Evolutionary conservation across 768 basidiomycete genomes (phyloP).

Genomic region (Tulasnella calospora): DNA sequence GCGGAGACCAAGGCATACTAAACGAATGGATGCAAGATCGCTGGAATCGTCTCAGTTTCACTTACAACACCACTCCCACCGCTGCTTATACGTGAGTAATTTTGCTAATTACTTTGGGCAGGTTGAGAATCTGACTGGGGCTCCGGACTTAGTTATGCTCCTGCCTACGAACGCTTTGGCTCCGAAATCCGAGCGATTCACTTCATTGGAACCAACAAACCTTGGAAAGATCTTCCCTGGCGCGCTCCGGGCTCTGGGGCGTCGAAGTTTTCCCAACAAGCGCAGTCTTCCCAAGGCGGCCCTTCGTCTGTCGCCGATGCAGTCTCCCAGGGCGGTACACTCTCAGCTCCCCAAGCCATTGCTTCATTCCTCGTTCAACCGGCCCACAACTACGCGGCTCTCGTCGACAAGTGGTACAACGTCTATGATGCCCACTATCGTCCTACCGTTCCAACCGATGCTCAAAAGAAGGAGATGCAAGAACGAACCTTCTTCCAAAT

Average conservation of each 20-base stretch:
- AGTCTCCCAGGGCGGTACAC: conserved; percentile 27
- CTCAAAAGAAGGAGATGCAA: conserved; percentile 38
- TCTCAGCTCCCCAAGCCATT: conserved; percentile 23
- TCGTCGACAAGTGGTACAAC: conserved; percentile 86
- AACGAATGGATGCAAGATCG: conserved; percentile 86
- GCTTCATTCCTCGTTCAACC: conserved; percentile 35
- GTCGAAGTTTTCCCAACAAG: conserved; percentile 31
- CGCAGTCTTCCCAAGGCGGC: conserved; percentile 30
- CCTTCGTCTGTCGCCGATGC: conserved; percentile 24
- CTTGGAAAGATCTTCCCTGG: conserved; percentile 74
- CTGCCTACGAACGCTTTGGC: conserved; percentile 91
- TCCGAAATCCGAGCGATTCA: conserved; percentile 81
- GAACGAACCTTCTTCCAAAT: conserved; percentile 48
- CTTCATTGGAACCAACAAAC: conserved; percentile 95
- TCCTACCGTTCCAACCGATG: conserved; percentile 41
- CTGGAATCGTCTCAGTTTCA: conserved; percentile 95
- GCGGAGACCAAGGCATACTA: conserved; percentile 95
- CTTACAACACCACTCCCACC: conserved; percentile 96
- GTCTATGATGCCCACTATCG: conserved; percentile 88
- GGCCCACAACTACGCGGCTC: conserved; percentile 70
- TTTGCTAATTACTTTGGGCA: conserved; percentile 10
- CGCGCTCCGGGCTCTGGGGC: conserved; percentile 54
- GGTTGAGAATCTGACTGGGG: conserved; percentile 18
- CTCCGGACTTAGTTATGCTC: conserved; percentile 69
- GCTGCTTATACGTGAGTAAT: conserved; percentile 86